Conservation (phyloP, 164 flowering plant species). For the Akebia trifoliata region DNA sequence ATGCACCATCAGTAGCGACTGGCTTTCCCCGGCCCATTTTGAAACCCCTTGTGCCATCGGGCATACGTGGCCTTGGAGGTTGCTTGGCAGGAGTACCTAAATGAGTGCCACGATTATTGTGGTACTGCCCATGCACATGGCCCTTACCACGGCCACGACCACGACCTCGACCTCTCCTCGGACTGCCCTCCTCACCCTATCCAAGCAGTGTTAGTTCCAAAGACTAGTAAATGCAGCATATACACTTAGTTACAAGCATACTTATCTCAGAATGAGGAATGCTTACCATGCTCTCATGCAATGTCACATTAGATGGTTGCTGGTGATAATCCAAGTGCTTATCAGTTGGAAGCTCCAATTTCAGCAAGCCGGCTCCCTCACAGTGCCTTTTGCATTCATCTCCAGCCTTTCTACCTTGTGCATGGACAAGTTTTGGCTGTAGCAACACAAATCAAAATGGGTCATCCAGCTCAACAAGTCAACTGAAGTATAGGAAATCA, state of each 20-base stretch:
- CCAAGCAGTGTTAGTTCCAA: background rate
- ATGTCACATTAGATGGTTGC: no score
- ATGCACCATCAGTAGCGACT: conserved; percentile 21
- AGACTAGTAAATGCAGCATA: background rate
- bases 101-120: conserved; percentile 42
- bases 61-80: conserved; percentile 87
- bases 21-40: conserved; percentile 75
- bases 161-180: conserved; percentile 56
- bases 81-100: conserved; percentile 46
- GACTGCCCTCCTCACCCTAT: conserved; percentile 68
- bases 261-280: no score
- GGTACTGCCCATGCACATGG: conserved; percentile 54
- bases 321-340: no score
- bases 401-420: no score
- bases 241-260: no score
- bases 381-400: no score
- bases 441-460: no score
- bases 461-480: no score
- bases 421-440: no score
- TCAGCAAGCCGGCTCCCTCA: no score
- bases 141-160: conserved; percentile 61
- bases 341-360: no score
- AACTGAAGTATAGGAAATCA: no score
- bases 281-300: conserved; percentile 49
- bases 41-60: conserved; percentile 80